Evolutionary conservation across 2,329 filamentous ascomycete genomes (phyloP).

Genomic region (Colletotrichum sidae): DNA sequence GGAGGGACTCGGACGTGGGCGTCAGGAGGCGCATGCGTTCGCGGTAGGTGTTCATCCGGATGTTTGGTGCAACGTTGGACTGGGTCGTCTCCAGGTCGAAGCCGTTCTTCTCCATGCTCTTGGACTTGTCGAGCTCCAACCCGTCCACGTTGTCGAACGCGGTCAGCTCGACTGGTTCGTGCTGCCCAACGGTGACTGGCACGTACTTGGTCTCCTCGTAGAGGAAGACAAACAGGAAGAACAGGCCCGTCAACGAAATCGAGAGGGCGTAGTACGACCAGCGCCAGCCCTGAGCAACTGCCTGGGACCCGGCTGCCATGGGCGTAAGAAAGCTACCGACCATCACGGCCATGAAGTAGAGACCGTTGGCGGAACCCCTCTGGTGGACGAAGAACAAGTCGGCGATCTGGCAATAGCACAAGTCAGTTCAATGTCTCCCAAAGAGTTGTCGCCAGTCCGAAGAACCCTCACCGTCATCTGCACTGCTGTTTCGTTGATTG

Average conservation of each 20-base stretch:
- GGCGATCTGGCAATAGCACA: conserved; percentile 36
- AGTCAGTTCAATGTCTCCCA: neutral
- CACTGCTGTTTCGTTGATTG: conserved; percentile 52
- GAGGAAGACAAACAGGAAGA: conserved; percentile 39
- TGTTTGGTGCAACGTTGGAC: neutral
- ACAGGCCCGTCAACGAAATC: conserved; percentile 40
- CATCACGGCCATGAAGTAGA: conserved; percentile 47
- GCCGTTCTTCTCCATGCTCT: conserved; percentile 3
- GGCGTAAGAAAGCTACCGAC: conserved; percentile 45
- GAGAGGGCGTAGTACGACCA: conserved; percentile 46
- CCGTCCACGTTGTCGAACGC: neutral
- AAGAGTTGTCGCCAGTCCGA: no score
- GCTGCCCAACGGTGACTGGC: conserved; percentile 28
- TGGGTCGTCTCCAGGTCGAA: conserved; percentile 7
- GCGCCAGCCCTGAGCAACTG: conserved; percentile 43
- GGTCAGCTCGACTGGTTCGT: conserved; percentile 32
- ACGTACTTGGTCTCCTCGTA: conserved; percentile 48
- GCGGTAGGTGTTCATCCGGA: conserved; percentile 37
- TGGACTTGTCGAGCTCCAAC: neutral
- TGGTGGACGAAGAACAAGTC: conserved; percentile 49
- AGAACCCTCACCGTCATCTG: conserved; percentile 46
- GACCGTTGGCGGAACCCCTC: conserved; percentile 44
- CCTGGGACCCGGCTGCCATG: conserved; percentile 42
- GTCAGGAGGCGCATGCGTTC: conserved; percentile 41
- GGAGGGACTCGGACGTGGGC: conserved; percentile 33